A percentile compares a stretch with the other conserved stretches of the same genome.
Evolutionary conservation across 208 protist species (phyloP).

Genomic region (Trypanosoma lewisi): DNA sequence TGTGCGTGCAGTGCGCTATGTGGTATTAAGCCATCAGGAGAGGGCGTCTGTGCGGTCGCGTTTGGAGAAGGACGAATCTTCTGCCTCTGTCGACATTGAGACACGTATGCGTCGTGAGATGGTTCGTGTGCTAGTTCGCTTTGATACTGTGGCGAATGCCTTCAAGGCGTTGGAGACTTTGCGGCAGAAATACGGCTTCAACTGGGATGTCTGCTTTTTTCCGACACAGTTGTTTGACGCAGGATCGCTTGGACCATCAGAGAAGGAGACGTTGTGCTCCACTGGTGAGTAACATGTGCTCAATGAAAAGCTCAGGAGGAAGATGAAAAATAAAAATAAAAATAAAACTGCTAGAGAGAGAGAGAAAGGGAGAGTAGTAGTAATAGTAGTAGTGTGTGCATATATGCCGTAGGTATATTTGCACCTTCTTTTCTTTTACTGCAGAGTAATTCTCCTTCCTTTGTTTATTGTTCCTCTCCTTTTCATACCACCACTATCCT

Average conservation of each 20-base stretch:
- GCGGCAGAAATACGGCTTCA: conserved; percentile 17
- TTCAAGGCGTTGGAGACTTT: conserved; percentile 77
- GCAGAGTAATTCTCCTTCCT: too few species aligned
- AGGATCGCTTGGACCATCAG: conserved; percentile 35
- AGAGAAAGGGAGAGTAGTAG: neutral
- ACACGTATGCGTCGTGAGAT: conserved; percentile 26
- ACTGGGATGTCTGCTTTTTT: conserved; percentile 63
- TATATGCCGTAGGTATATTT: too few species aligned
- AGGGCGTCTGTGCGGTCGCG: conserved; percentile 11
- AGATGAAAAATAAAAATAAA: conserved; percentile 10
- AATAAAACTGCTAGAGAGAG: neutral
- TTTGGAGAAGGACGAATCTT: conserved; percentile 5
- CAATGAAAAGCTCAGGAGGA: neutral
- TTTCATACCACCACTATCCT: too few species aligned
- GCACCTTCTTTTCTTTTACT: too few species aligned
- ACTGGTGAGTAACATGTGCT: neutral
- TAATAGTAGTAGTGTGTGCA: neutral
- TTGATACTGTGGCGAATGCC: conserved; percentile 77
- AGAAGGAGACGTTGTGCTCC: conserved; percentile 35
- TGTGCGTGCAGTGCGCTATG: conserved; percentile 48
- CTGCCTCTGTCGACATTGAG: conserved; percentile 12
- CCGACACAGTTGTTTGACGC: conserved; percentile 57
- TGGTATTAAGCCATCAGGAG: conserved; percentile 27
- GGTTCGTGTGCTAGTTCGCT: conserved; percentile 78
- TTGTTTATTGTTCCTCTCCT: too few species aligned